phyloP scores from a whole-genome alignment of 2,329 filamentous ascomycete genomes.

The Colletotrichum limetticola region DNA sequence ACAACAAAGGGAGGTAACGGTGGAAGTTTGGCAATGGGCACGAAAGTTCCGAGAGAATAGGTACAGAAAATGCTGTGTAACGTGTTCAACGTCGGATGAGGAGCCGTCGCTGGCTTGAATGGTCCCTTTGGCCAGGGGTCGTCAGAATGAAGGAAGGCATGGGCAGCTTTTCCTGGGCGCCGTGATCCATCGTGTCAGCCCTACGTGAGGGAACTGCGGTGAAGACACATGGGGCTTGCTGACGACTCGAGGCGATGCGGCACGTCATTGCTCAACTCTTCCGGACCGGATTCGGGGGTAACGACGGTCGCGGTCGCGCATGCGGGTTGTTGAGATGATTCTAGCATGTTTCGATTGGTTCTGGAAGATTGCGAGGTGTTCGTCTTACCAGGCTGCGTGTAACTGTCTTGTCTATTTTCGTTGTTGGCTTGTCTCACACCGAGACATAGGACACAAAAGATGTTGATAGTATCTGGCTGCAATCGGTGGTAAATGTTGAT shows the following conservation, averaged over 20 bases:
- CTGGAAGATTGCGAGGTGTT: neutral
- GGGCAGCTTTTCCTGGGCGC: neutral
- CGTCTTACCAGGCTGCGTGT: constrained; percentile 15
- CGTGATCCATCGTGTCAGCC: constrained; percentile 23
- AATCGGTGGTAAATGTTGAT: neutral
- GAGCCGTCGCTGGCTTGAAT: neutral
- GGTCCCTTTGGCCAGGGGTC: neutral
- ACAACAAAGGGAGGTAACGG: neutral
- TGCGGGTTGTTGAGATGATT: neutral
- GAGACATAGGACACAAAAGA: constrained; percentile 11
- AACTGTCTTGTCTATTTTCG: neutral
- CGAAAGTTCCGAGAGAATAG: neutral
- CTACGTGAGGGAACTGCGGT: constrained; percentile 2
- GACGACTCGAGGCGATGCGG: neutral
- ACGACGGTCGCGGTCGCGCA: neutral
- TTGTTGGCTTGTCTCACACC: constrained; percentile 3
- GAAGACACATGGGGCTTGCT: neutral
- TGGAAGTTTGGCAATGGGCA: neutral
- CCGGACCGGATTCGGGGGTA: neutral
- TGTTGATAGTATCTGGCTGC: neutral
- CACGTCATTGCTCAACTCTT: neutral
- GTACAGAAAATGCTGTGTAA: constrained; percentile 15
- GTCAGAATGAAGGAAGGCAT: constrained; percentile 4
- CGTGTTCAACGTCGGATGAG: constrained; percentile 23
- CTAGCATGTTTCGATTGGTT: constrained; percentile 4